These are phyloP conservation scores for Pseudevernia furfuracea DNA, from an alignment of 495 filamentous ascomycete species.

Conservation along the genomic window DNA sequence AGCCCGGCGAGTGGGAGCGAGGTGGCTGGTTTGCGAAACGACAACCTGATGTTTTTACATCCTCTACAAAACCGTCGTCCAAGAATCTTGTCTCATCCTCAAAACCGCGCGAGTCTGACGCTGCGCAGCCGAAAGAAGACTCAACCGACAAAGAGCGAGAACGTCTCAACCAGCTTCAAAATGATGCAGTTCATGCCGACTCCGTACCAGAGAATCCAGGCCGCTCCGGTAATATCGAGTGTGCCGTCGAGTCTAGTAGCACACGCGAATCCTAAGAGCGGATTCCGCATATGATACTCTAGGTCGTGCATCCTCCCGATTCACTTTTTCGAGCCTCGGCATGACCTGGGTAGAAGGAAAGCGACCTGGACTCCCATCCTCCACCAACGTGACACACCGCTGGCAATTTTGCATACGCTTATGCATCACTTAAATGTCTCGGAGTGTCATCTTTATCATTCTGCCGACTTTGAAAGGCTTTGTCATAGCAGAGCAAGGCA, in stretches of 20 bases:
- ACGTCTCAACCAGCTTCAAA: constrained; percentile 23
- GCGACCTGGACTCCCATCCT: not conserved
- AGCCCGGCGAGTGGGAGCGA: constrained; percentile 58
- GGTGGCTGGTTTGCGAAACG: constrained; percentile 59
- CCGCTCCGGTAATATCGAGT: constrained; percentile 19
- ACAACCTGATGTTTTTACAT: constrained; percentile 23
- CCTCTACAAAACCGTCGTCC: constrained; percentile 22
- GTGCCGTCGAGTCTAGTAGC: constrained; percentile 9
- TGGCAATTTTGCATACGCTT: not conserved
- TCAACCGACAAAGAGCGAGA: constrained; percentile 21
- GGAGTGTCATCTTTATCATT: not conserved
- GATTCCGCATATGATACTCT: not conserved
- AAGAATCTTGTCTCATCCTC: constrained; percentile 16
- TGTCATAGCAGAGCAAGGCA: not conserved
- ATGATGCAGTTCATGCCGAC: constrained; percentile 24
- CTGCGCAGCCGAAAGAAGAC: constrained; percentile 21
- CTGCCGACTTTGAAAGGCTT: not conserved
- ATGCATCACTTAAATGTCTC: not conserved
- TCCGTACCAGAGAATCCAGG: constrained; percentile 19
- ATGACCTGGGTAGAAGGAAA: not conserved
- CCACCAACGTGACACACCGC: not conserved
- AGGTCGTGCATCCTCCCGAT: not conserved
- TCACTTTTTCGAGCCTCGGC: not conserved
- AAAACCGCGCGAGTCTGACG: constrained; percentile 12
- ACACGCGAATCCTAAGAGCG: constrained; percentile 1